phyloP scores from a whole-genome alignment of 1,284 basidiomycete species.

The Dichomitus squalens region DNA sequence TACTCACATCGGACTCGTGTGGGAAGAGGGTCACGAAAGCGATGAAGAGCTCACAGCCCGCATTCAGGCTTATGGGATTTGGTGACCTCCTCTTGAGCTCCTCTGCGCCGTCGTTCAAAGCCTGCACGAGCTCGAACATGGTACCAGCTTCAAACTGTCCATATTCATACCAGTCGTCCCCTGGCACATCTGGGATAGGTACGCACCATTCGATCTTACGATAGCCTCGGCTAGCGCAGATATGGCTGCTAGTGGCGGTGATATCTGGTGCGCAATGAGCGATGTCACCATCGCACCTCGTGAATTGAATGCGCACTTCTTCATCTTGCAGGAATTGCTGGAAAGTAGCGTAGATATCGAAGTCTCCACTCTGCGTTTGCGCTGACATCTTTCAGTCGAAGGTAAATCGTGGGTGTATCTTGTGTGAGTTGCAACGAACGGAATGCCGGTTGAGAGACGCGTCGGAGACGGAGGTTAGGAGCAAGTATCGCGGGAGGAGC shows the following conservation, averaged over 20 bases:
- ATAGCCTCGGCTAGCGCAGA: constrained; percentile 80
- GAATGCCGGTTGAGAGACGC: neutral
- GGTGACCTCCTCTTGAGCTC: constrained; percentile 63
- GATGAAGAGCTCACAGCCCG: constrained; percentile 90
- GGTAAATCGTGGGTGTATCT: neutral
- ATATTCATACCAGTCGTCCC: constrained; percentile 17
- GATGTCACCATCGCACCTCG: neutral
- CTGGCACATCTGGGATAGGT: constrained; percentile 7
- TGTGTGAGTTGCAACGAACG: neutral
- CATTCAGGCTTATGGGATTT: constrained; percentile 85
- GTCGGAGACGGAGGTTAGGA: neutral
- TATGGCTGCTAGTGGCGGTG: constrained; percentile 88
- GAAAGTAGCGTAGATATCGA: constrained; percentile 63
- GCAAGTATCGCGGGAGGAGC: neutral
- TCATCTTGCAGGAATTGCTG: constrained; percentile 57
- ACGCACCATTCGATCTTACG: constrained; percentile 68
- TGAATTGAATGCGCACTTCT: constrained; percentile 44
- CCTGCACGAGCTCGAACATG: constrained; percentile 88
- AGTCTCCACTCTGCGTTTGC: constrained; percentile 27
- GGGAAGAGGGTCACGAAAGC: constrained; percentile 85
- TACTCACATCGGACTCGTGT: constrained; percentile 77
- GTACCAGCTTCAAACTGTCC: constrained; percentile 62
- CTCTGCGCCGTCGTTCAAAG: constrained; percentile 76
- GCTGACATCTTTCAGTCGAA: constrained; percentile 9
- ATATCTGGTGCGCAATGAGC: constrained; percentile 54